A percentile compares a stretch with the other conserved stretches of the same genome.
Evolutionary conservation across 1,284 basidiomycete genomes (phyloP).

Genomic region (Gomphus bonarii): DNA sequence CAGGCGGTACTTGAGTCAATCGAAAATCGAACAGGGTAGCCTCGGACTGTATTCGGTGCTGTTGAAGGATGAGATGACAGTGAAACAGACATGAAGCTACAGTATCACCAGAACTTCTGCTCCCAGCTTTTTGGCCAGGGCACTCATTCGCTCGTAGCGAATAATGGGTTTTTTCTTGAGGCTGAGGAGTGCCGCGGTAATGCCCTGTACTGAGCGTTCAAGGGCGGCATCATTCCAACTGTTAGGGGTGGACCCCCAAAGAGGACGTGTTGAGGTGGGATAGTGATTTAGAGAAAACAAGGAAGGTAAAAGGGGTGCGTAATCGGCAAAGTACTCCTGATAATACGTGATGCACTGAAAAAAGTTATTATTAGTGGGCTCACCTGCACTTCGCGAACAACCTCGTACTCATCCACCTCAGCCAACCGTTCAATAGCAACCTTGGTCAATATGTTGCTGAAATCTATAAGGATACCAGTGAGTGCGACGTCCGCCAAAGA

Average conservation of each 20-base stretch:
- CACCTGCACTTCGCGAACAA: constrained; percentile 94
- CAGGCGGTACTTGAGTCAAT: constrained; percentile 61
- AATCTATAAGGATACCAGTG: constrained; percentile 46
- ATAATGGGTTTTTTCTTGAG: constrained; percentile 94
- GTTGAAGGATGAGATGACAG: background rate
- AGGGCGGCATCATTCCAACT: constrained; percentile 69
- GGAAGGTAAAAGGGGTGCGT: constrained; percentile 76
- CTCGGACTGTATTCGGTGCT: constrained; percentile 69
- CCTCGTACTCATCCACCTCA: constrained; percentile 91
- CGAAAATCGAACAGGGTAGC: constrained; percentile 70
- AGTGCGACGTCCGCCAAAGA: constrained; percentile 14
- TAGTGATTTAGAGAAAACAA: constrained; percentile 84
- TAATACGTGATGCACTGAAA: constrained; percentile 9
- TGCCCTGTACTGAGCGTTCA: constrained; percentile 69
- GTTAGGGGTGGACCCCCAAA: constrained; percentile 60
- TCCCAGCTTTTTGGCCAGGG: constrained; percentile 85
- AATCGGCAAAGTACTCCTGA: constrained; percentile 95
- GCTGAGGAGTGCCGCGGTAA: constrained; percentile 85
- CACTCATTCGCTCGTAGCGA: constrained; percentile 90
- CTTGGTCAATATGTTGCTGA: constrained; percentile 91
- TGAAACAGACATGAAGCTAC: background rate
- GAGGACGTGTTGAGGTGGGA: constrained; percentile 48
- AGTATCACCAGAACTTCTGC: constrained; percentile 65
- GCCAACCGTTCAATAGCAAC: constrained; percentile 88
- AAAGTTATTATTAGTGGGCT: constrained; percentile 15